Evolutionary conservation across 257 asterid species (phyloP), one percentile per base, ranked within the genome.

Genomic region (Penstemon barbatus): DNA sequence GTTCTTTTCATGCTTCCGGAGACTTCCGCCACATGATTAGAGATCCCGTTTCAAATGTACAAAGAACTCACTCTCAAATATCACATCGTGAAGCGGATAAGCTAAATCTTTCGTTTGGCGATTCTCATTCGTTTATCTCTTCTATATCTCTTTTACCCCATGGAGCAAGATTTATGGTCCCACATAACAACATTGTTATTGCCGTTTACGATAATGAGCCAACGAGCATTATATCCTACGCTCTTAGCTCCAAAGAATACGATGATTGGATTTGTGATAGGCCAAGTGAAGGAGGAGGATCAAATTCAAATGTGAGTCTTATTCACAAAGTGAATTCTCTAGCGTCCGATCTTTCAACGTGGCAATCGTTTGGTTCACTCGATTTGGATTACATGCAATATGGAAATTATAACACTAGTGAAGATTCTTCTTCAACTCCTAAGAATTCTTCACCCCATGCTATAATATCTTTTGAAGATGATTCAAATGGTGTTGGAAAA

Each of bases 1-100:
- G 86, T 60, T 87, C 97, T 69, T 94, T 94, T 73, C 96, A 94
- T 71, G 96, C 96, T 66, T 94, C 91, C 56, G 97, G 97, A 13
- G 96, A 94, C 48, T 94, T 80, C 78, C 75, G 83, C 68, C 52
- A 81, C 78, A 90, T 90, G 99, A 80, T 90, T 54, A 79, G 96
- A 66, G 99, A 94, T 66, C 99, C 99, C 1, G 67, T 87, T 62
- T 54, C 79, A 38, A 78, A 62, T 36, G 74, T 86, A 45, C 86
- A 75, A 54, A 80, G 91, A 78, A 78, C 89, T 52, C 66, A 68
- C 74, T 86, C 96, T 57, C 91, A 85, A 75, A 67, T 75, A 65
- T 80, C 69, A 18, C 75, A 84, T 33, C 71, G 77, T 8, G 92
- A 90, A 66, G 82, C 84, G 38, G 92, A 82, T 63, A 88, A 73